A percentile compares a stretch with the other conserved stretches of the same genome.
Evolutionary conservation across 169 alveolate genomes (phyloP).

Genomic region (Cyclospora cayetanensis): DNA sequence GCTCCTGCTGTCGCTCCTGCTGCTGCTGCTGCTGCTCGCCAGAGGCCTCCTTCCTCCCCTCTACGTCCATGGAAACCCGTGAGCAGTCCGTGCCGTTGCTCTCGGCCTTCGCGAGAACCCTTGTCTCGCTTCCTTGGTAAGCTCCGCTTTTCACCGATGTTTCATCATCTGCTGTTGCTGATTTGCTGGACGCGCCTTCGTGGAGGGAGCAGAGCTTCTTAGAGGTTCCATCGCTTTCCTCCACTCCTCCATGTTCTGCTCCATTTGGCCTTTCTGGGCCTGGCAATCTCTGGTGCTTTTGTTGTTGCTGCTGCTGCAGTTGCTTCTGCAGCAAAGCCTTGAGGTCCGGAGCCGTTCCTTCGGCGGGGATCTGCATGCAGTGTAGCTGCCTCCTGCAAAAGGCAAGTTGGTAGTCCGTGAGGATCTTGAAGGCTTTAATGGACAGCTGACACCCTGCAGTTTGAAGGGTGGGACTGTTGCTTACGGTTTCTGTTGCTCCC

Average conservation of each 20-base stretch:
- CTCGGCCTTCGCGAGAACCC: not conserved
- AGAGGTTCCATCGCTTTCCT: not conserved
- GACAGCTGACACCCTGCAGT: not conserved
- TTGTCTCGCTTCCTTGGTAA: not conserved
- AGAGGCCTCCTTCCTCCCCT: not conserved
- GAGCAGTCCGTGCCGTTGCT: not conserved
- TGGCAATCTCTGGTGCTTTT: not conserved
- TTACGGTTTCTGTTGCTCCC: not conserved
- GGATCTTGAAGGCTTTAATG: conserved; percentile 28
- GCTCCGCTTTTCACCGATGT: not conserved
- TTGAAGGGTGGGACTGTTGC: not conserved
- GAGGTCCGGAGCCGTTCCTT: not conserved
- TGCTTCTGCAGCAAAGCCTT: conserved; percentile 36
- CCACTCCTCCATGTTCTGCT: not conserved
- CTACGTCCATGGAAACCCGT: not conserved
- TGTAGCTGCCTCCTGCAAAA: conserved; percentile 57
- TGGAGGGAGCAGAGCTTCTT: not conserved
- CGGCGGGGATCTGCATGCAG: conserved; percentile 31
- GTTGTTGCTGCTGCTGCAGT: conserved; percentile 52
- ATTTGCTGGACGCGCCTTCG: not conserved
- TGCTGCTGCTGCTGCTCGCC: not conserved
- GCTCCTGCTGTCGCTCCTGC: conserved; percentile 8
- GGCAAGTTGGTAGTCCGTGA: conserved; percentile 47
- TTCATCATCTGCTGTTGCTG: not conserved
- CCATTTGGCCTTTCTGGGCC: not conserved